A percentile compares a stretch with the other conserved stretches of the same genome.
These are phyloP conservation scores for Gossypium mustelinum DNA, from an alignment of 345 rosid genomes.

Conservation along the genomic window DNA sequence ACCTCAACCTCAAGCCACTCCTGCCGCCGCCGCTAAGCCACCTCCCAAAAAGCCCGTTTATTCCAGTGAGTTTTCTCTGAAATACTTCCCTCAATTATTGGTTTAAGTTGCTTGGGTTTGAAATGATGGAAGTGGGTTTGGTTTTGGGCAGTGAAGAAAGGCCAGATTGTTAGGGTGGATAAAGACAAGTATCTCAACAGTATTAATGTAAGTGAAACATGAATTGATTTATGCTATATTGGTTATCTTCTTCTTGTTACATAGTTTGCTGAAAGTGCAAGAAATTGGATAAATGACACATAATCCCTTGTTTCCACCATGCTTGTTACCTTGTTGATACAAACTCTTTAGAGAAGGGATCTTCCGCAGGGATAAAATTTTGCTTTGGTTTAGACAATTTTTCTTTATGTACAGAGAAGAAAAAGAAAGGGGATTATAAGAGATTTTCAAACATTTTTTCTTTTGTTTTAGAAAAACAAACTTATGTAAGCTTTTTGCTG, in stretches of 20 bases:
- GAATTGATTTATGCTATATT: background rate
- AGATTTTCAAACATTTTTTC: too few relatives aligned
- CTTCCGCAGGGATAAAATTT: too few relatives aligned
- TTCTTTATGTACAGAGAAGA: too few relatives aligned
- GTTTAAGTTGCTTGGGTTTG: background rate
- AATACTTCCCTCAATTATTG: background rate
- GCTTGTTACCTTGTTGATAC: too few relatives aligned
- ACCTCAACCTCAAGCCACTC: slow-evolving; percentile 30
- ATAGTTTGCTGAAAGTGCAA: background rate
- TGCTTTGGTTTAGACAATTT: too few relatives aligned
- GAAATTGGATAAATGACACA: background rate
- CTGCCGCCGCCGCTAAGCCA: slow-evolving; percentile 33
- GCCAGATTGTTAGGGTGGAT: slow-evolving; percentile 96
- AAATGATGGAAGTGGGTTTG: background rate
- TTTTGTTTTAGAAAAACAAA: too few relatives aligned
- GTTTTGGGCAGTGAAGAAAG: slow-evolving; percentile 81
- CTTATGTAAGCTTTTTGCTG: background rate
- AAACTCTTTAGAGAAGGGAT: too few relatives aligned
- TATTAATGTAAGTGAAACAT: slow-evolving; percentile 49
- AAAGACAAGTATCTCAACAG: slow-evolving; percentile 91
- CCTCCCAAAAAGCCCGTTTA: slow-evolving; percentile 78
- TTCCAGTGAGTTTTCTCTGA: slow-evolving; percentile 52
- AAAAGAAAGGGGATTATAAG: too few relatives aligned
- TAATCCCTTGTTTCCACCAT: too few relatives aligned
- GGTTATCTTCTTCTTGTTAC: background rate